Base-by-base conservation (phyloP, 2,329 filamentous ascomycete genomes). In the Mariannaea elegans region DNA sequence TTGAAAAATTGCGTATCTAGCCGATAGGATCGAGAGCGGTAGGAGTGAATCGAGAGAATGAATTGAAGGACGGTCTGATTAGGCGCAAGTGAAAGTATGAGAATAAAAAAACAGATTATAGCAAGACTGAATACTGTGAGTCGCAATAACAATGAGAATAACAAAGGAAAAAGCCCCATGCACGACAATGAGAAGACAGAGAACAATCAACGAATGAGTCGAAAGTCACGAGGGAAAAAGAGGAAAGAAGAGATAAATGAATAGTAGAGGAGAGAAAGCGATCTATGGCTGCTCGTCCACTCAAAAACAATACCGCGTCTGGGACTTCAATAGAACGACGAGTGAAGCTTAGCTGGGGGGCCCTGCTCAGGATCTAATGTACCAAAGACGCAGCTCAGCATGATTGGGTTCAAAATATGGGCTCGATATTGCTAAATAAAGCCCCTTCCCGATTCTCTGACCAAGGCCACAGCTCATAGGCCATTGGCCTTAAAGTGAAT, bases 351-450 rank as follows among this genome's bases (percentile, higher is more conserved):
- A 51, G 42, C 39, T 57, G 21, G 41, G 5, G 12, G 18, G 10
- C 57, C 54, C 65, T 61, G 56, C 63, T 9, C 55, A 46, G 54
- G 56, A 57, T 65, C 56, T 49, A 61, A 54, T 49, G 62, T 46
- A 65, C 45, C 56, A 61, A 46, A 63, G 62, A 61, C 65, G 53
- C 59, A 32, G 62, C 55, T 16, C 50, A 47, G 59, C 55, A 47
- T 71, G 69, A 71, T 71, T 71, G 69, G 69, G 21, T 54, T 61
- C 16, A 10, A 31, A 48, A 18, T 48, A 67, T 59, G 49, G 64
- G 56, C 51, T 55, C 53, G 49, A 57, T 53, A 68, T 64, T 67
- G 69, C 68, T 70, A 71, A 71, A 71, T 71, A 70, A 70, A 71
- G 67, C 62, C 59, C 59, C 56, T 41, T 14, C 16, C 24, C 50